Evolutionary conservation across 768 basidiomycete genomes (phyloP).

Genomic region (Gymnopilus junonius): DNA sequence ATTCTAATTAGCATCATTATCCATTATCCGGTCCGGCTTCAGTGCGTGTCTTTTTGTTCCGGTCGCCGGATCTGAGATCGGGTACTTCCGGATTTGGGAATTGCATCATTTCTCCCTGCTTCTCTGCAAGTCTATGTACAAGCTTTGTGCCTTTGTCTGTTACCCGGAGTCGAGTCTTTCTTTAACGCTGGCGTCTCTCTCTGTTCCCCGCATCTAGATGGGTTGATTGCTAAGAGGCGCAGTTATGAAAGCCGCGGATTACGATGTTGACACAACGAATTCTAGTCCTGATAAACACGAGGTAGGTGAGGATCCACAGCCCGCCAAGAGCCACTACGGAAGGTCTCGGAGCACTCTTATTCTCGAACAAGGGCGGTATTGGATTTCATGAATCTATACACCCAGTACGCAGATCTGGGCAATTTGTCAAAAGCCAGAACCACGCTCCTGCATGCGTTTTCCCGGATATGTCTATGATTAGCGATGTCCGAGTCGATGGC

Average conservation of each 20-base stretch:
- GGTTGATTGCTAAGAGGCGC: not conserved
- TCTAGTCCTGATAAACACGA: not conserved
- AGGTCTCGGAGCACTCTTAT: not conserved
- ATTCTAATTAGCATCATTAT: conserved; percentile 2
- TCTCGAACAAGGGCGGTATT: not conserved
- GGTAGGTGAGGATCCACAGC: not conserved
- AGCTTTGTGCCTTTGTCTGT: not conserved
- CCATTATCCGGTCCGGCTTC: conserved; percentile 1
- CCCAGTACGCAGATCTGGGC: not conserved
- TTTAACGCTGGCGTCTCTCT: not conserved
- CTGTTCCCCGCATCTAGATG: not conserved
- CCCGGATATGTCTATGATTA: not conserved
- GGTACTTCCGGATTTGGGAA: not conserved
- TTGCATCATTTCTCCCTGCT: not conserved
- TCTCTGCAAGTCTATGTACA: not conserved
- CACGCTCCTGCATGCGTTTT: not conserved
- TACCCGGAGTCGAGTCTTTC: not conserved
- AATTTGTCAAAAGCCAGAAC: not conserved
- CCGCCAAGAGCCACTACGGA: not conserved
- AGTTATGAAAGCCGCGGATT: not conserved
- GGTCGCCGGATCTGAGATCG: conserved; percentile 3
- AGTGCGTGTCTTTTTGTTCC: not conserved
- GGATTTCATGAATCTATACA: not conserved
- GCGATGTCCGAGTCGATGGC: not conserved
- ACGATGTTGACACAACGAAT: not conserved